Conservation (phyloP, 1,284 basidiomycete genomes). For the Tetrapyrgos nigripes region DNA sequence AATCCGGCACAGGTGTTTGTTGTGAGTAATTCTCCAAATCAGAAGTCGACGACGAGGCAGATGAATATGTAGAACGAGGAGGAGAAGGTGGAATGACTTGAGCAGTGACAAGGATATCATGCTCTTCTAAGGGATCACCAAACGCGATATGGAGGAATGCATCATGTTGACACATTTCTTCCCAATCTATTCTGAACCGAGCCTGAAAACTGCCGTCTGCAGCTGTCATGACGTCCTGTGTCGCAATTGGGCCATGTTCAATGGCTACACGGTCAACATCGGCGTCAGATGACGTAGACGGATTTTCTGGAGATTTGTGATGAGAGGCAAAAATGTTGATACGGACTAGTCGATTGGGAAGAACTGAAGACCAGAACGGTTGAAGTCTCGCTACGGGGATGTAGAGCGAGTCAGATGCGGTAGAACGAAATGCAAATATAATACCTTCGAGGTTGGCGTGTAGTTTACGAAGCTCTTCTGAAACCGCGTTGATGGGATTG, state of each 20-base stretch:
- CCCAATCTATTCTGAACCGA: slow-evolving; percentile 70
- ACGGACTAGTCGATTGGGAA: slow-evolving; percentile 64
- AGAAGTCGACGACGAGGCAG: slow-evolving; percentile 16
- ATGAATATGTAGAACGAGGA: slow-evolving; percentile 17
- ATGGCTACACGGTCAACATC: slow-evolving; percentile 22
- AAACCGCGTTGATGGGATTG: slow-evolving; percentile 11
- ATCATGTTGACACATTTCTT: slow-evolving; percentile 68
- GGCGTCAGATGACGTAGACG: slow-evolving; percentile 12
- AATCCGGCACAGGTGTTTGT: not conserved
- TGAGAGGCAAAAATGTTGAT: slow-evolving; percentile 58
- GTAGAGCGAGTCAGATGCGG: too few relatives aligned
- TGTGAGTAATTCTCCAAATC: slow-evolving; percentile 4
- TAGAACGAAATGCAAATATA: too few relatives aligned
- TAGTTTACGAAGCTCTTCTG: slow-evolving; percentile 48
- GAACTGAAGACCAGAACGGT: slow-evolving; percentile 78
- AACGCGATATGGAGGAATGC: slow-evolving; percentile 62
- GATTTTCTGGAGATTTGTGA: not conserved
- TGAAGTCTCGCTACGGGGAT: slow-evolving; percentile 56
- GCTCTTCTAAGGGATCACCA: slow-evolving; percentile 55
- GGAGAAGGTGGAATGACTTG: slow-evolving; percentile 50
- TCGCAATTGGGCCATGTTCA: slow-evolving; percentile 53
- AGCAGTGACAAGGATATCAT: slow-evolving; percentile 62
- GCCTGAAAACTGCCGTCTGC: slow-evolving; percentile 76
- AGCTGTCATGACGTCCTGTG: slow-evolving; percentile 58
- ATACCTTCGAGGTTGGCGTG: slow-evolving; percentile 80